Evolutionary conservation across 2,329 filamentous ascomycete species (phyloP), one percentile per base, ranked within the genome.

Genomic region (Trichoderma sp.): DNA sequence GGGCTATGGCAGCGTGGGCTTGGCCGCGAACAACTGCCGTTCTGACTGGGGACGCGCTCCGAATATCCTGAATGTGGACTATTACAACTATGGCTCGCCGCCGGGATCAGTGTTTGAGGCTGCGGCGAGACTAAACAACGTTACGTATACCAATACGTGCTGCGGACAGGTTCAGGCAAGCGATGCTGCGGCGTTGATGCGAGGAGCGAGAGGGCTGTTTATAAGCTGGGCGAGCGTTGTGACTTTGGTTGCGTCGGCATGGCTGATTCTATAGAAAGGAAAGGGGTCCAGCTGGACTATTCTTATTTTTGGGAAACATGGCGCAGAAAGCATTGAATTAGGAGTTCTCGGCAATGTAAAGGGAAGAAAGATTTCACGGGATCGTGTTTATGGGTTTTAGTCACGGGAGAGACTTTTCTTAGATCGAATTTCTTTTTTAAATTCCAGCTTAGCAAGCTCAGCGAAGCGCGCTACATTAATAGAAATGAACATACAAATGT

Each of bases 61-160:
- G 2, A 95, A 91, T 75, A 89, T 94, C 75, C 83, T 96, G 61
- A 89, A 96, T 66, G 92, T 96, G 31, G 93, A 96, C 77, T 96
- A 93, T 79, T 96, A 96, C 81, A 93, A 96, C 77, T 83, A 84
- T 70, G 92, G 91, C 35, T 83, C 81, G 43, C 86, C 78, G 37
- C 84, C 81, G 4, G 93, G 93, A 2, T 92, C 91, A 3, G 92
- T 96, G 11, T 96, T 96, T 75, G 85, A 90, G 75, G 90, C 91
- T 7, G 90, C 90, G 0, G 90, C 91, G 0, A 78, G 83, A 67
- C 85, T 88, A 70, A 95, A 94, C 78, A 89, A 90, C 70, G 91
- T 94, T 68, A 91, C 87, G 0, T 94, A 93, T 75, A 84, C 85
- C 37, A 77, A 84, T 16, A 64, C 66, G 10, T 90, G 88, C 75